Base-by-base conservation (phyloP, 805 yeast species). In the Hyphopichia homilentoma region DNA sequence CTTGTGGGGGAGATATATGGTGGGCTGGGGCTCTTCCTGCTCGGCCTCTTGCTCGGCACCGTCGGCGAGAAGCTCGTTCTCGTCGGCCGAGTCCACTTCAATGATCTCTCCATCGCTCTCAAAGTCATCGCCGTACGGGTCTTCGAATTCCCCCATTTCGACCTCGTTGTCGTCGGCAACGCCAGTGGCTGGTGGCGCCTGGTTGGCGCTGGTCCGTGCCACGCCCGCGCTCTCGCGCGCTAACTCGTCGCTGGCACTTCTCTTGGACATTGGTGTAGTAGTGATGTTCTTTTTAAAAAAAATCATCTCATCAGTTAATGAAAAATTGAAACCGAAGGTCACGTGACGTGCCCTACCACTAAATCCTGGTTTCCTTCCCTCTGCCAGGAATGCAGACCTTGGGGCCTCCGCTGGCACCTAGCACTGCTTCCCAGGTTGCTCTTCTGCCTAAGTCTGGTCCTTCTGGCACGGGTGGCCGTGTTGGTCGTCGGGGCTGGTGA, bases 91-190 rank as follows among this genome's bases (percentile, higher is more conserved):
- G 47, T 84, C 95, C 7, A 84, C 67, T 51, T 86, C 94, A 27
- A 86, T 83, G 39, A 85, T 84, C 54, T 84, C 95, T 34, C 85
- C 95, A 47, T 86, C 95, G 64, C 90, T 84, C 48, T 87, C 96
- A 45, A 81, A 87, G 51, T 89, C 96, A 53, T 86, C 96, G 39
- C 95, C 95, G 47, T 80, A 82, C 25, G 84, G 80, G 52, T 84
- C 93, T 57, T 88, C 97, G 57, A 83, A 84, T 45, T 83, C 95
- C 17, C 90, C 95, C 75, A 81, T 76, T 13, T 78, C 81, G 21
- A 68, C 61, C 40, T 79, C 80, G 4, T 58, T 48, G 15, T 51
- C 69, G 25, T 43, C 52, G n/a, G n/a, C n/a, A 11, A 39, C 47
- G 4, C 42, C 47, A 6, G 30, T 36, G 6, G 36, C 45, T 16